Conservation (phyloP, 1,139 yeast species). For the Geotrichum klebahnii region DNA sequence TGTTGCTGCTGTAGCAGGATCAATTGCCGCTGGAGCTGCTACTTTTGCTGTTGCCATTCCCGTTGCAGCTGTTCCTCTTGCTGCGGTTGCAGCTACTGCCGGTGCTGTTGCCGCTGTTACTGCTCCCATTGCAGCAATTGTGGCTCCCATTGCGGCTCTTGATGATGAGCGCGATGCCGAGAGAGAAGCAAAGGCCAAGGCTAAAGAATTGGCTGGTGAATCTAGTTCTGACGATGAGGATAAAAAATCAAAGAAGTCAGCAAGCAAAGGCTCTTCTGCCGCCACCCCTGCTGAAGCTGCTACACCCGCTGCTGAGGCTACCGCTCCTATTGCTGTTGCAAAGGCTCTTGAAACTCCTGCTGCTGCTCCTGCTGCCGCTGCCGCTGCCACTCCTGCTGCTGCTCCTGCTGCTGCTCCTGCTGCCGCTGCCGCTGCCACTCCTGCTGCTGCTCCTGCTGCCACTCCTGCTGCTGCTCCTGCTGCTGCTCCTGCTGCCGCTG, state of each 20-base stretch:
- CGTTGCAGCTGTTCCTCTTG: conserved; percentile 17
- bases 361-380: conserved; percentile 6
- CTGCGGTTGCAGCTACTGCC: conserved; percentile 16
- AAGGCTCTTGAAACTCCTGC: not conserved
- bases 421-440: not conserved
- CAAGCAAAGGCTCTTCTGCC: not conserved
- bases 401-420: conserved; percentile 2
- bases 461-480: conserved; percentile 7
- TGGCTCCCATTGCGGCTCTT: conserved; percentile 21
- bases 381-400: conserved; percentile 4
- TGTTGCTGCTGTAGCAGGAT: conserved; percentile 20
- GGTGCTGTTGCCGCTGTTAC: conserved; percentile 20
- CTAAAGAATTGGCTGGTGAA: not conserved
- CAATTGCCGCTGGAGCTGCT: conserved; percentile 21
- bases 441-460: not conserved
- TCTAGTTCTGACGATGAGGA: not conserved
- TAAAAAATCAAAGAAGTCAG: conserved; percentile 5
- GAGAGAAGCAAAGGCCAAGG: conserved; percentile 7
- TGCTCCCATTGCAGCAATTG: conserved; percentile 19
- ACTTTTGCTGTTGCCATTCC: conserved; percentile 19
- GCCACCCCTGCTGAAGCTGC: too few species aligned
- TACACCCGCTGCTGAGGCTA: not conserved
- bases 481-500: not conserved
- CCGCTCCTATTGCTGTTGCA: not conserved
- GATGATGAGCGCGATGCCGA: conserved; percentile 18